Conservation (phyloP, 1,139 yeast species). For the Hyphopichia khmerensis region DNA sequence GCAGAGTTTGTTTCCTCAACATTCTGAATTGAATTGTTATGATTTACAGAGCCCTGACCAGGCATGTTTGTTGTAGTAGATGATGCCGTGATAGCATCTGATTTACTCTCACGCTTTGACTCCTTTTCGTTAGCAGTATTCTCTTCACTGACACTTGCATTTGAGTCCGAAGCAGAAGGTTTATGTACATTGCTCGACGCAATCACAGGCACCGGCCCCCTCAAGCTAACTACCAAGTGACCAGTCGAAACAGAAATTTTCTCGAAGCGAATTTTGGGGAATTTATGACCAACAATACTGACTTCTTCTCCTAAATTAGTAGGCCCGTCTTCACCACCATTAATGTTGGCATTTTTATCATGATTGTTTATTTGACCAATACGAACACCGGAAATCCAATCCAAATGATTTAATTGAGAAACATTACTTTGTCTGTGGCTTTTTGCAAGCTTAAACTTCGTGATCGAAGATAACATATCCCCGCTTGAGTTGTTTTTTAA, state of each 20-base stretch:
- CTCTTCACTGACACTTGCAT: neutral
- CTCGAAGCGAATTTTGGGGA: constrained; percentile 84
- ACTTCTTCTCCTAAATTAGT: constrained; percentile 88
- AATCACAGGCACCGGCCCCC: constrained; percentile 65
- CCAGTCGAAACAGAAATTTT: constrained; percentile 88
- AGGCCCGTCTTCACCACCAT: constrained; percentile 48
- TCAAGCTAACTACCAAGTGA: constrained; percentile 65
- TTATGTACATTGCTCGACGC: constrained; percentile 2
- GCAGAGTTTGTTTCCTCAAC: constrained; percentile 1
- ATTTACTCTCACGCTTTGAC: constrained; percentile 1
- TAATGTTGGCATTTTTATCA: constrained; percentile 13
- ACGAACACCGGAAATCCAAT: constrained; percentile 93
- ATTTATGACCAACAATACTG: constrained; percentile 83
- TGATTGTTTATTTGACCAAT: constrained; percentile 44
- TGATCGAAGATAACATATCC: constrained; percentile 36
- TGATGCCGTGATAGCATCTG: constrained; percentile 4
- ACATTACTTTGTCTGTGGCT: constrained; percentile 24
- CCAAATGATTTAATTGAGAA: constrained; percentile 62
- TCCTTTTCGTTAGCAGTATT: constrained; percentile 1
- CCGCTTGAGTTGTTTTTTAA: constrained; percentile 30
- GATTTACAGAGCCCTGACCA: neutral
- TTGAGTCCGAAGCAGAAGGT: neutral
- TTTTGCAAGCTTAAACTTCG: constrained; percentile 34
- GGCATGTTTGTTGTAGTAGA: constrained; percentile 2
- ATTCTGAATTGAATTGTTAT: constrained; percentile 2